These are phyloP conservation scores for Pseudogymnoascus sp. DNA, from an alignment of 2,329 filamentous ascomycete genomes.

Conservation along the genomic window DNA sequence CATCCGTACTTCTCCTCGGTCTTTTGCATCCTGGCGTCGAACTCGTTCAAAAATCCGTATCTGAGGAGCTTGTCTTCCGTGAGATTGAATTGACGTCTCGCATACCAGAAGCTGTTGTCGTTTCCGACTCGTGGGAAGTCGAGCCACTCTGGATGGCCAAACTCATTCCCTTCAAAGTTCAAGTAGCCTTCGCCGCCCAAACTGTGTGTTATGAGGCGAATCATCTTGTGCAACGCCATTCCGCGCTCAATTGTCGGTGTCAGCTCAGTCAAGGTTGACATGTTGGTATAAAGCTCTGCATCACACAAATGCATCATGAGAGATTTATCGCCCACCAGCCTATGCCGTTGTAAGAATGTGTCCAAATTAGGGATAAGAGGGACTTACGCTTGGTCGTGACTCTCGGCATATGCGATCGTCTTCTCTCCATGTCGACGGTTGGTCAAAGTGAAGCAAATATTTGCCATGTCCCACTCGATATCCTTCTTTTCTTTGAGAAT, in stretches of 20 bases:
- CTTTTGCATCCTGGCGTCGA: constrained; percentile 85
- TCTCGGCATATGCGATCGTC: constrained; percentile 96
- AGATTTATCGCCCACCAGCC: constrained; percentile 91
- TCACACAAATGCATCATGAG: constrained; percentile 98
- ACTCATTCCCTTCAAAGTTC: constrained; percentile 98
- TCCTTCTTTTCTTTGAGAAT: constrained; percentile 90
- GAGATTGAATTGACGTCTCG: constrained; percentile 86
- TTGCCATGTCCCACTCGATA: constrained; percentile 77
- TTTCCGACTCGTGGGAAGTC: constrained; percentile 95
- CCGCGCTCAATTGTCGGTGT: constrained; percentile 86
- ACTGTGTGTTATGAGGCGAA: constrained; percentile 82
- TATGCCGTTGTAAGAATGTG: constrained; percentile 33
- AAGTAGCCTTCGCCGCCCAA: constrained; percentile 95
- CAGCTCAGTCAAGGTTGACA: constrained; percentile 78
- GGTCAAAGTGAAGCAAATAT: constrained; percentile 78
- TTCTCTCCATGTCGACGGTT: constrained; percentile 95
- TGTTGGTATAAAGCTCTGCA: constrained; percentile 94
- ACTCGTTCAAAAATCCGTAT: constrained; percentile 87
- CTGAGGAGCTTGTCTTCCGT: constrained; percentile 78
- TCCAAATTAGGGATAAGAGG: not conserved
- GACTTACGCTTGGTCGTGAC: constrained; percentile 91
- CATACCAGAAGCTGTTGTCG: constrained; percentile 89
- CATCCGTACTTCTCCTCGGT: constrained; percentile 86
- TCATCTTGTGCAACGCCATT: constrained; percentile 94
- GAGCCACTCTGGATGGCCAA: constrained; percentile 97